These are phyloP conservation scores for Taphrina communis DNA, from an alignment of 1,139 yeast species.

Conservation along the genomic window DNA sequence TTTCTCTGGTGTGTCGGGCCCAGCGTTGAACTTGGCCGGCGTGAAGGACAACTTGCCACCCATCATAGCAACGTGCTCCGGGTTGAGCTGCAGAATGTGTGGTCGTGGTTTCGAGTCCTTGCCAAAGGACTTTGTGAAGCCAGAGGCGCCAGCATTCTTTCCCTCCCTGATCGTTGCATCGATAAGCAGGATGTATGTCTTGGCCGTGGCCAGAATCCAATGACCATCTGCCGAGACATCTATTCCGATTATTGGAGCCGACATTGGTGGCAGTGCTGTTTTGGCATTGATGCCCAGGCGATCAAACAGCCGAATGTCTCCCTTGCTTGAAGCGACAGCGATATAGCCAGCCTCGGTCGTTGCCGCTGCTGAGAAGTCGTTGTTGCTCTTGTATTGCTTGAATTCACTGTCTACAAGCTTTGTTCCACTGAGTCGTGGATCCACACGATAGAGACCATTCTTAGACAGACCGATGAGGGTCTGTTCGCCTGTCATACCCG, in stretches of 20 bases:
- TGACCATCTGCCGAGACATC: constrained; percentile 80
- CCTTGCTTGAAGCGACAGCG: constrained; percentile 76
- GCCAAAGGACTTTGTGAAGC: constrained; percentile 70
- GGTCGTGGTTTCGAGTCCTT: constrained; percentile 73
- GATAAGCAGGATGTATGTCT: constrained; percentile 68
- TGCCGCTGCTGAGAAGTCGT: constrained; percentile 66
- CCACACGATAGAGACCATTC: constrained; percentile 72
- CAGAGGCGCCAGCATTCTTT: constrained; percentile 64
- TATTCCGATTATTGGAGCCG: constrained; percentile 70
- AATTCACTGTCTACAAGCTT: constrained; percentile 64
- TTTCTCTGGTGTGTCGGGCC: constrained; percentile 66
- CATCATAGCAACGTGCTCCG: constrained; percentile 75
- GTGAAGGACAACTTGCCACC: constrained; percentile 63
- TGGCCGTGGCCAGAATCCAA: constrained; percentile 82
- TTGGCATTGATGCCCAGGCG: constrained; percentile 75
- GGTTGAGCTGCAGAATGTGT: constrained; percentile 66
- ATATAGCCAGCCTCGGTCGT: constrained; percentile 75
- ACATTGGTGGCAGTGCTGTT: constrained; percentile 78
- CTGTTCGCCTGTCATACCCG: constrained; percentile 74
- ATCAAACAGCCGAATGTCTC: constrained; percentile 77
- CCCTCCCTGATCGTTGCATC: constrained; percentile 70
- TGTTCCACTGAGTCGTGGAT: constrained; percentile 71
- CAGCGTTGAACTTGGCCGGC: constrained; percentile 76
- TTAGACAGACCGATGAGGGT: constrained; percentile 73
- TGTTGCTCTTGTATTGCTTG: constrained; percentile 61